These are phyloP conservation scores for Anethum foeniculum DNA, from an alignment of 140 eudicot species.

Conservation along the genomic window DNA sequence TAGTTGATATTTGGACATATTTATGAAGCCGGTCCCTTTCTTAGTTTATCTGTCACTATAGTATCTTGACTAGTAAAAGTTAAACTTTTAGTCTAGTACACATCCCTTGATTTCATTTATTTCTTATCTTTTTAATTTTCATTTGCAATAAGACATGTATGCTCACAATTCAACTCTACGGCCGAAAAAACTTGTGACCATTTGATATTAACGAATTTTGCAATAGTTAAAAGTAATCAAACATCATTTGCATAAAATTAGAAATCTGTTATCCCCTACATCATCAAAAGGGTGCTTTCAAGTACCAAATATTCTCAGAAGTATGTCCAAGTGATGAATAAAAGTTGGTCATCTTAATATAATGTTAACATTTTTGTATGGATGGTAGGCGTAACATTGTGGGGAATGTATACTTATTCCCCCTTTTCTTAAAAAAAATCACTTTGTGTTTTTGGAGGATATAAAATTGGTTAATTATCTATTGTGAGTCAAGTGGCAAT, in stretches of 20 bases:
- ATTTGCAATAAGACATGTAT: background rate
- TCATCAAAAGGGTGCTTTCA: background rate
- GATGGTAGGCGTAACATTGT: too few relatives aligned
- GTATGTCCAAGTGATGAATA: too few relatives aligned
- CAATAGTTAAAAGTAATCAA: too few relatives aligned
- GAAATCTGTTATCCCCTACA: background rate
- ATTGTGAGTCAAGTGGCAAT: too few relatives aligned
- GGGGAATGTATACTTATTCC: too few relatives aligned
- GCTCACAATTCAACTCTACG: background rate
- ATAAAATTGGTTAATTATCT: too few relatives aligned
- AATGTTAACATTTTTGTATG: too few relatives aligned
- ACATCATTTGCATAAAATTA: background rate
- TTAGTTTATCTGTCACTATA: background rate
- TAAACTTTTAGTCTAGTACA: too few relatives aligned
- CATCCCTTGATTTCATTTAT: background rate
- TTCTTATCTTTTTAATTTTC: background rate
- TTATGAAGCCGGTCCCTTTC: background rate
- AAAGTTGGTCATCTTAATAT: too few relatives aligned
- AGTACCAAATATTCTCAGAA: background rate
- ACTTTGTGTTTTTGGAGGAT: too few relatives aligned
- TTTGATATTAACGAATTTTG: background rate
- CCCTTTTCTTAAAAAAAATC: too few relatives aligned
- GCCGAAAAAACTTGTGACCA: background rate
- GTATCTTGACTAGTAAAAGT: background rate
- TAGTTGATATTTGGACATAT: background rate